These are phyloP conservation scores for Macrolepiota fuliginosa DNA, from an alignment of 768 basidiomycete genomes.

Conservation along the genomic window DNA sequence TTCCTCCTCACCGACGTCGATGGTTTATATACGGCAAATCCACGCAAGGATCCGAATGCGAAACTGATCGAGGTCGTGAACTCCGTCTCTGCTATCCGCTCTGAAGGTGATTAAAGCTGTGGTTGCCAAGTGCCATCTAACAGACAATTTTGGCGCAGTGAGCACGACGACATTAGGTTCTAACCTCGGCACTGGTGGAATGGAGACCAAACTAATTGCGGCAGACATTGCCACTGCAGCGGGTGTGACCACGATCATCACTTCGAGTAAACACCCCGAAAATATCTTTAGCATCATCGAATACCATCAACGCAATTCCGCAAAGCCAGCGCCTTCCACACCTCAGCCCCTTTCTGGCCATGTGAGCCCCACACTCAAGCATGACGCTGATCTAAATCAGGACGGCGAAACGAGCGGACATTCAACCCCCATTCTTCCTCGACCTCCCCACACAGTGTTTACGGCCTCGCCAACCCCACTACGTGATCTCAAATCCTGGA, in stretches of 20 bases:
- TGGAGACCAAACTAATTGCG: conserved; percentile 99
- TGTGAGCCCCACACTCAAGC: background rate
- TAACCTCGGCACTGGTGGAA: conserved; percentile 93
- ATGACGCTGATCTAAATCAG: background rate
- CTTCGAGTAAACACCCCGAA: conserved; percentile 75
- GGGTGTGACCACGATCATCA: conserved; percentile 90
- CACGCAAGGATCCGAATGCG: conserved; percentile 84
- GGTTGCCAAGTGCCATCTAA: background rate
- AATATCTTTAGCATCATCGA: conserved; percentile 81
- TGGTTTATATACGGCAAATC: conserved; percentile 93
- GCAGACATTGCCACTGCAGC: conserved; percentile 97
- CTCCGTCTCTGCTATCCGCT: conserved; percentile 78
- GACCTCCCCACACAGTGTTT: conserved; percentile 91
- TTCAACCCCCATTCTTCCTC: conserved; percentile 23
- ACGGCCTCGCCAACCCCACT: conserved; percentile 68
- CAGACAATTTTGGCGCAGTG: conserved; percentile 44
- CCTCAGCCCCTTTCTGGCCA: conserved; percentile 6
- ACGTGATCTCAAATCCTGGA: conserved; percentile 93
- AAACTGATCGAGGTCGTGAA: conserved; percentile 78
- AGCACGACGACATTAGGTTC: conserved; percentile 92
- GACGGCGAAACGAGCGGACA: conserved; percentile 19
- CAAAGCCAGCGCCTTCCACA: conserved; percentile 26
- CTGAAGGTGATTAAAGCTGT: conserved; percentile 55
- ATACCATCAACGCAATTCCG: conserved; percentile 49
- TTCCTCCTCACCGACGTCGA: conserved; percentile 97